These are phyloP conservation scores for Suillus sp. DNA, from an alignment of 768 basidiomycete species.

Conservation along the genomic window DNA sequence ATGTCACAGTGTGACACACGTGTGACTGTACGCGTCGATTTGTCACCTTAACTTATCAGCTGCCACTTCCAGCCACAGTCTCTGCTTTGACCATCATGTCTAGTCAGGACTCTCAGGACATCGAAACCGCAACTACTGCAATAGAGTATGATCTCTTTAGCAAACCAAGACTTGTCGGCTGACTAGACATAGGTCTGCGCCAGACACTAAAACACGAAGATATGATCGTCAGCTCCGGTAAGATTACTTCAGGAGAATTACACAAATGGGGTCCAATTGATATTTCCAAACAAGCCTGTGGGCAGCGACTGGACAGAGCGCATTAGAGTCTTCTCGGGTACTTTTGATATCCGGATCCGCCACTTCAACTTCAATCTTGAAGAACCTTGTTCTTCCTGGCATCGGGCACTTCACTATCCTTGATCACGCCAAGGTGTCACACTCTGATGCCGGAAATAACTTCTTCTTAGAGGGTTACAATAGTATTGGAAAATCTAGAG, in stretches of 20 bases:
- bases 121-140: constrained; percentile 46
- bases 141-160: constrained; percentile 34
- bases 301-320: constrained; percentile 89
- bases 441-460: constrained; percentile 90
- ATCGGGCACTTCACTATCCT: constrained; percentile 95
- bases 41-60: constrained; percentile 13
- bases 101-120: constrained; percentile 46
- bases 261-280: constrained; percentile 4
- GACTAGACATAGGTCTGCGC: constrained; percentile 49
- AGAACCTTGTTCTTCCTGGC: constrained; percentile 96
- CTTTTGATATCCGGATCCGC: constrained; percentile 81
- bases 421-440: constrained; percentile 59
- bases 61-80: constrained; percentile 7
- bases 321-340: constrained; percentile 82
- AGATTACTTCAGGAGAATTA: constrained; percentile 21
- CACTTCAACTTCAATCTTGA: constrained; percentile 86
- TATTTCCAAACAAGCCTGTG: constrained; percentile 64
- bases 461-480: constrained; percentile 84
- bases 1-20: constrained; percentile 15
- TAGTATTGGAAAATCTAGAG: constrained; percentile 81
- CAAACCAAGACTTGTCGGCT: constrained; percentile 8
- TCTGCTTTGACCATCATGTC: constrained; percentile 26
- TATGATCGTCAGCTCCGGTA: constrained; percentile 96
- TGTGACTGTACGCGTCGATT: constrained; percentile 16
- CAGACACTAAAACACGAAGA: constrained; percentile 85